These are phyloP conservation scores for Aspergillus cavernicola DNA, from an alignment of 495 filamentous ascomycete genomes.

Conservation along the genomic window DNA sequence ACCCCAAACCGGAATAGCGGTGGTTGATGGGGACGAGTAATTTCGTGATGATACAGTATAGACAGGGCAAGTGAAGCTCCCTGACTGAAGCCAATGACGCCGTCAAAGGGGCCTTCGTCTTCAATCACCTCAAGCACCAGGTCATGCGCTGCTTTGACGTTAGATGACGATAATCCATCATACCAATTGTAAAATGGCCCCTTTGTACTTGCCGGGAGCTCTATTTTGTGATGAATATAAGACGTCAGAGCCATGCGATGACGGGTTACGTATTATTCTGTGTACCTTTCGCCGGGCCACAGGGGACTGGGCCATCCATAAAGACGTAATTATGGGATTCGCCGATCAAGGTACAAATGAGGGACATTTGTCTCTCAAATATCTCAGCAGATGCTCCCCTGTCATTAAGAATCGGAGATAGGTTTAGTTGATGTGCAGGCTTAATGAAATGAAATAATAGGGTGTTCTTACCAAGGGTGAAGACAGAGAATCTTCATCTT, in stretches of 20 bases:
- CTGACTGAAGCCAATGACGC: conserved; percentile 4
- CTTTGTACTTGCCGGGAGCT: too few species aligned
- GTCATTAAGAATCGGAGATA: background rate
- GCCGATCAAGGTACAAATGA: background rate
- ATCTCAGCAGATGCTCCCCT: background rate
- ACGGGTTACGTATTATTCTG: too few species aligned
- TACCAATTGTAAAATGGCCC: too few species aligned
- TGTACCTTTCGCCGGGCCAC: too few species aligned
- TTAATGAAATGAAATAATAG: too few species aligned
- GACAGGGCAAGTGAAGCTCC: conserved; percentile 3
- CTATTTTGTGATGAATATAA: too few species aligned
- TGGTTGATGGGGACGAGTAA: background rate
- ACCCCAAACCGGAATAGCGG: background rate
- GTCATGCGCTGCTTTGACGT: too few species aligned
- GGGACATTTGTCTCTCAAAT: background rate
- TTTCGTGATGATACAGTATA: conserved; percentile 1
- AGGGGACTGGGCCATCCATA: background rate
- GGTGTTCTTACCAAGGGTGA: background rate
- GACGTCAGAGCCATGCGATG: too few species aligned
- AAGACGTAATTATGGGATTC: background rate
- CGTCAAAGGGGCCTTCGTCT: conserved; percentile 1
- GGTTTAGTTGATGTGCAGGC: background rate
- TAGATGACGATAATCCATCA: too few species aligned
- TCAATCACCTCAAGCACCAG: background rate
- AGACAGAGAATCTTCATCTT: background rate